These are phyloP conservation scores for Trichoderma arundinaceum DNA, from an alignment of 2,329 filamentous ascomycete genomes.

Conservation along the genomic window DNA sequence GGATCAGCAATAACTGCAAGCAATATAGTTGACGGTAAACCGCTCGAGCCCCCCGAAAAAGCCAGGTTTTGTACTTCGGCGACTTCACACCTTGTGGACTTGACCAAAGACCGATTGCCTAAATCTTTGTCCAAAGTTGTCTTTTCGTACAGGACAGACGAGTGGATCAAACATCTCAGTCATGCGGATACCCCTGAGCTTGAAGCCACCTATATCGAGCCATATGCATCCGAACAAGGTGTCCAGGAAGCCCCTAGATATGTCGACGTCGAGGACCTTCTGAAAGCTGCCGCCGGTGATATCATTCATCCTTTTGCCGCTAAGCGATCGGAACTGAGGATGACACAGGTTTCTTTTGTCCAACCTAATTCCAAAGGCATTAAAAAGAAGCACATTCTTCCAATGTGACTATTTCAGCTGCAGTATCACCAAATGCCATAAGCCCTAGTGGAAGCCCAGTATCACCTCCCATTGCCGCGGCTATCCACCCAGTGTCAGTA, in stretches of 20 bases:
- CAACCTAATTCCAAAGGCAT: conserved; percentile 30
- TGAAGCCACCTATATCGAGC: conserved; percentile 62
- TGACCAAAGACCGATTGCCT: conserved; percentile 69
- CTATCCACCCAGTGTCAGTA: conserved; percentile 36
- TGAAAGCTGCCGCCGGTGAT: conserved; percentile 65
- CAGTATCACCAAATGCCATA: background rate
- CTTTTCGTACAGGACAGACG: conserved; percentile 85
- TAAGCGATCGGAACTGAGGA: conserved; percentile 41
- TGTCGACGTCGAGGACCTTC: conserved; percentile 67
- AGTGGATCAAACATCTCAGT: conserved; percentile 92
- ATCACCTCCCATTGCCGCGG: conserved; percentile 34
- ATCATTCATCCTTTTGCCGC: conserved; percentile 45
- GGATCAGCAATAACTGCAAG: conserved; percentile 13
- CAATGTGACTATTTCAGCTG: background rate
- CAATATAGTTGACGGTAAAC: conserved; percentile 12
- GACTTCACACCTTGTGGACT: conserved; percentile 52
- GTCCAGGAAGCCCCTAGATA: conserved; percentile 62
- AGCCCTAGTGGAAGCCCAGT: conserved; percentile 35
- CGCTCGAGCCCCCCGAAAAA: conserved; percentile 40
- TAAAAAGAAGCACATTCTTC: conserved; percentile 13
- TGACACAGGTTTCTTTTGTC: conserved; percentile 37
- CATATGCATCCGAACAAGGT: conserved; percentile 38
- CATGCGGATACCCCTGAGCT: conserved; percentile 75
- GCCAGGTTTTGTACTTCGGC: conserved; percentile 51
- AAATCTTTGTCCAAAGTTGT: conserved; percentile 76